Evolutionary conservation across 2,329 filamentous ascomycete genomes (phyloP).

Genomic region (Phoma sp.): DNA sequence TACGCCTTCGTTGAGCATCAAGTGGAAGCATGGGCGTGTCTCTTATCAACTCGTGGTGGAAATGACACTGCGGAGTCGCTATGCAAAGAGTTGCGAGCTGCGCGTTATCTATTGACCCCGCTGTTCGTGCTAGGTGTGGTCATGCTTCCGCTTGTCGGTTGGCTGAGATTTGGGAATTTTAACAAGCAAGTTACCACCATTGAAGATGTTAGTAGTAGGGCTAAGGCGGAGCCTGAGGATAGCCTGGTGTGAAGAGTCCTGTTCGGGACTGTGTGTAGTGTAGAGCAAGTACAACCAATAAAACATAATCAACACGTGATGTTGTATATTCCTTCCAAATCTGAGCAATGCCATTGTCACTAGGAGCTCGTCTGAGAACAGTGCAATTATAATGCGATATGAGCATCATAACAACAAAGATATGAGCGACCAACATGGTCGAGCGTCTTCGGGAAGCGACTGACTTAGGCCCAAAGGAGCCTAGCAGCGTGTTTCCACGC

Average conservation of each 20-base stretch:
- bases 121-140: conserved; percentile 7
- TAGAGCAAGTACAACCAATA: too few relatives aligned
- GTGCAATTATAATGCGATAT: not conserved
- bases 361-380: not conserved
- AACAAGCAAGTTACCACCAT: not conserved
- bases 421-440: not conserved
- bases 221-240: not conserved
- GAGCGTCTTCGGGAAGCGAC: not conserved
- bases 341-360: not conserved
- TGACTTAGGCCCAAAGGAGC: not conserved
- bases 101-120: conserved; percentile 17
- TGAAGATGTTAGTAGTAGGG: too few relatives aligned
- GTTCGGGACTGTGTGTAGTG: too few relatives aligned
- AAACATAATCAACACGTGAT: too few relatives aligned
- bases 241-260: too few relatives aligned
- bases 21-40: conserved; percentile 19
- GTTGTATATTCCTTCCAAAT: too few relatives aligned
- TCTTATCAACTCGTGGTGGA: not conserved
- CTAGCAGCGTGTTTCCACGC: conserved; percentile 10
- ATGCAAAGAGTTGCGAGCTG: conserved; percentile 12
- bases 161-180: not conserved
- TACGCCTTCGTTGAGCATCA: conserved; percentile 12
- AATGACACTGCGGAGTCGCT: not conserved
- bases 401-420: not conserved
- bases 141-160: conserved; percentile 4